These are phyloP conservation scores for Coemansia biformis DNA, from an alignment of 192 early-diverging fungal genomes.

Conservation along the genomic window DNA sequence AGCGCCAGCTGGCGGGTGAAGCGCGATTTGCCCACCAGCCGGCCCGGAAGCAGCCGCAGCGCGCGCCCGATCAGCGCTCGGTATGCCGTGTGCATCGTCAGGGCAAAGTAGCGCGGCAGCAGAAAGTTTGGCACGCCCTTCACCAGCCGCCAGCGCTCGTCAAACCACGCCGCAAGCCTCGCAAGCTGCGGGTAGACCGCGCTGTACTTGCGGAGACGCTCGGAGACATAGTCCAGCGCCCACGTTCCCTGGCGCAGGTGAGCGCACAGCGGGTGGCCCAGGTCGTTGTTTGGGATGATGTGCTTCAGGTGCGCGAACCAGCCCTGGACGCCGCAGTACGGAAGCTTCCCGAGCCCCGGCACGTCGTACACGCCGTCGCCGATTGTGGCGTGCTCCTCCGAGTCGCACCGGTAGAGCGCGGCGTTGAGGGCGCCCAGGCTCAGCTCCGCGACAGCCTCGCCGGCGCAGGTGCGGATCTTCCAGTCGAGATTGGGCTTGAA, in stretches of 20 bases:
- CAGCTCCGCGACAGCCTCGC: constrained; percentile 61
- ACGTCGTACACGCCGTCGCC: constrained; percentile 84
- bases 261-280: constrained; percentile 87
- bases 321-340: constrained; percentile 92
- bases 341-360: constrained; percentile 72
- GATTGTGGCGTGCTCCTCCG: constrained; percentile 79
- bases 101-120: constrained; percentile 89
- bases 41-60: constrained; percentile 56
- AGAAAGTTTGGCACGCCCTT: constrained; percentile 75
- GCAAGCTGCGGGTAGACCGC: constrained; percentile 20
- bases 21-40: constrained; percentile 51
- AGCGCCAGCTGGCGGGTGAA: constrained; percentile 72
- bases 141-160: constrained; percentile 63
- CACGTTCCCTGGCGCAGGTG: constrained; percentile 87
- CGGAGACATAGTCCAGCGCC: constrained; percentile 82
- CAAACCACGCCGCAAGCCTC: constrained; percentile 69
- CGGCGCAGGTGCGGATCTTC: constrained; percentile 56
- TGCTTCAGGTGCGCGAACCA: constrained; percentile 76
- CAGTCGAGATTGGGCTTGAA: constrained; percentile 56
- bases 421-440: constrained; percentile 74
- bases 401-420: constrained; percentile 76
- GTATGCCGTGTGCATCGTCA: constrained; percentile 74
- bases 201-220: constrained; percentile 55
- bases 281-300: constrained; percentile 79
- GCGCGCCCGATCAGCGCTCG: constrained; percentile 61